Evolutionary conservation across 768 basidiomycete genomes (phyloP).

Genomic region (Pisolithus tinctorius): DNA sequence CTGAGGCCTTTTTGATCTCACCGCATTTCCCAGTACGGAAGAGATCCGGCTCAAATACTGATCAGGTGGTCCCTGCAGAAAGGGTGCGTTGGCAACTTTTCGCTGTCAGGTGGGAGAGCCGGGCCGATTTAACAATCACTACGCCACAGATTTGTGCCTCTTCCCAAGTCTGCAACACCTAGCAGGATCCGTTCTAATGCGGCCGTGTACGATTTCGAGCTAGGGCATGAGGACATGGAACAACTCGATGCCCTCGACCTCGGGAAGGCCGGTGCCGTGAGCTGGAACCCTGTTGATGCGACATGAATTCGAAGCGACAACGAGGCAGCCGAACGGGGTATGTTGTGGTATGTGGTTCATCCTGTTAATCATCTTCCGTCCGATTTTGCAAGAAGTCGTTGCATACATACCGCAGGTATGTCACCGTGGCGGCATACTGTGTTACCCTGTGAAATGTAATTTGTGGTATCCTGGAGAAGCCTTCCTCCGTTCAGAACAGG

Average conservation of each 20-base stretch:
- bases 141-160: slow-evolving; percentile 57
- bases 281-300: slow-evolving; percentile 77
- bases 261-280: slow-evolving; percentile 65
- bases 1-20: slow-evolving; percentile 4
- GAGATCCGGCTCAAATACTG: slow-evolving; percentile 72
- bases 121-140: not conserved
- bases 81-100: slow-evolving; percentile 41
- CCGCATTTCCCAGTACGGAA: slow-evolving; percentile 37
- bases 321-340: not conserved
- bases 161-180: slow-evolving; percentile 75
- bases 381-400: too few species aligned
- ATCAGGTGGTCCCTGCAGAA: slow-evolving; percentile 88
- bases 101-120: not conserved
- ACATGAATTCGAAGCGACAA: slow-evolving; percentile 20
- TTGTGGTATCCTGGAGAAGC: too few species aligned
- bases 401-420: too few species aligned
- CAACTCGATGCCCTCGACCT: slow-evolving; percentile 62
- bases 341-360: not conserved
- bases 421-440: too few species aligned
- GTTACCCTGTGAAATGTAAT: too few species aligned
- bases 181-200: slow-evolving; percentile 68
- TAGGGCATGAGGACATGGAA: slow-evolving; percentile 58
- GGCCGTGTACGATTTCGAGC: slow-evolving; percentile 68
- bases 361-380: too few species aligned
- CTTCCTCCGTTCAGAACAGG: too few species aligned